These are phyloP conservation scores for Populus simonii DNA, from an alignment of 345 rosid genomes.

Conservation along the genomic window DNA sequence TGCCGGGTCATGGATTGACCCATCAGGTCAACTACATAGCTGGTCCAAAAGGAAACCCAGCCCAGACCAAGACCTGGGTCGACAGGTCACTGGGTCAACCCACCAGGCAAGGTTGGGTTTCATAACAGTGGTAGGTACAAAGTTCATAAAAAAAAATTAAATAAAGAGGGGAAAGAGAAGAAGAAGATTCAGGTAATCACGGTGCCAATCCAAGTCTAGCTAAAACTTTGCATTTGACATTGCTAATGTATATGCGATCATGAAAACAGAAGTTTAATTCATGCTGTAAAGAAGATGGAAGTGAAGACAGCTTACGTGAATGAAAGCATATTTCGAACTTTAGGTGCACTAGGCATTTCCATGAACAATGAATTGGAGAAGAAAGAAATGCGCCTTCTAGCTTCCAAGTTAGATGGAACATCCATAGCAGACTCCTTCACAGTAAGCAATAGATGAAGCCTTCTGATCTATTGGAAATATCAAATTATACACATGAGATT, in stretches of 20 bases:
- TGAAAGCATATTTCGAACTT: constrained; percentile 70
- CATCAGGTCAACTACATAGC: too few species aligned
- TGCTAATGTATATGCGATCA: background rate
- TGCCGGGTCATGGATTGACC: too few species aligned
- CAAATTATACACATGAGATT: constrained; percentile 1
- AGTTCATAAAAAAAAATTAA: too few species aligned
- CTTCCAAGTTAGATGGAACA: constrained; percentile 66
- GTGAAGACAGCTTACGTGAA: constrained; percentile 73
- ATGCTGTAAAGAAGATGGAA: constrained; percentile 46
- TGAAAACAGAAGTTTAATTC: constrained; percentile 14
- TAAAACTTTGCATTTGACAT: too few species aligned
- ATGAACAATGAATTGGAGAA: constrained; percentile 66
- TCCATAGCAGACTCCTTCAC: constrained; percentile 69
- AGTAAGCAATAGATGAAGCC: constrained; percentile 59
- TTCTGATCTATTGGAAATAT: constrained; percentile 37
- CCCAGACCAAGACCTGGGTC: too few species aligned
- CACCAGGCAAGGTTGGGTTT: too few species aligned
- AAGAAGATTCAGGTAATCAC: too few species aligned
- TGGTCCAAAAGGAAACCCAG: too few species aligned
- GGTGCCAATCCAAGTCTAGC: too few species aligned
- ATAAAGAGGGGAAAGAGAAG: too few species aligned
- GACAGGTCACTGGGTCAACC: too few species aligned
- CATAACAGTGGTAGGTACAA: too few species aligned
- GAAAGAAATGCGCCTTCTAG: constrained; percentile 64
- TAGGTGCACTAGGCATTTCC: constrained; percentile 69